Evolutionary conservation across 768 basidiomycete genomes (phyloP).

Genomic region (Psilocybe cubensis): DNA sequence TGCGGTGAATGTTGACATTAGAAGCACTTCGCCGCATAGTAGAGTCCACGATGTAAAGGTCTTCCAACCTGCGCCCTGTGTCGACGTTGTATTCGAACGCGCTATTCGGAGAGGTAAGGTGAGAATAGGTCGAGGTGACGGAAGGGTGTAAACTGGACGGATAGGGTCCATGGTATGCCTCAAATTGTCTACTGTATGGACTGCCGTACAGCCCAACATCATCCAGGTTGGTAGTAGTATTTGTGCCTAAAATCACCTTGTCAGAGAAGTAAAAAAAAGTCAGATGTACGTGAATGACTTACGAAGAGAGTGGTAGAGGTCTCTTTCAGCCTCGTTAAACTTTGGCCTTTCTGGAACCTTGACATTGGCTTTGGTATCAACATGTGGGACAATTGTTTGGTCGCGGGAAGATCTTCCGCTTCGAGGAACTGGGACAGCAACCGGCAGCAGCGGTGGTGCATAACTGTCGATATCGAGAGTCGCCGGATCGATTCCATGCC

Average conservation of each 20-base stretch:
- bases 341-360: not conserved
- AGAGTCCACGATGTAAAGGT: constrained; percentile 10
- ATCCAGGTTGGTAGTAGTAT: not conserved
- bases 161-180: not conserved
- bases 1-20: constrained; percentile 5
- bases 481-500: constrained; percentile 44
- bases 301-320: not conserved
- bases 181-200: not conserved
- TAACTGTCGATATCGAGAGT: constrained; percentile 34
- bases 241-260: not conserved
- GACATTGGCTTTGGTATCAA: not conserved
- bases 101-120: not conserved
- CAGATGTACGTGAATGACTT: not conserved
- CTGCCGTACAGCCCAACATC: not conserved
- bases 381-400: not conserved
- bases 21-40: not conserved
- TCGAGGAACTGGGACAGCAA: constrained; percentile 15
- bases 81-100: not conserved
- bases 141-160: constrained; percentile 6
- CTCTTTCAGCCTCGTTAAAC: not conserved
- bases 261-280: not conserved
- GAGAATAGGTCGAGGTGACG: not conserved
- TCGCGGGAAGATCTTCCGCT: constrained; percentile 6
- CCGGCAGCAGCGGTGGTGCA: constrained; percentile 29
- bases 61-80: not conserved